These are phyloP conservation scores for Veloporphyrellus conicus DNA, from an alignment of 1,284 basidiomycete genomes.

Conservation along the genomic window DNA sequence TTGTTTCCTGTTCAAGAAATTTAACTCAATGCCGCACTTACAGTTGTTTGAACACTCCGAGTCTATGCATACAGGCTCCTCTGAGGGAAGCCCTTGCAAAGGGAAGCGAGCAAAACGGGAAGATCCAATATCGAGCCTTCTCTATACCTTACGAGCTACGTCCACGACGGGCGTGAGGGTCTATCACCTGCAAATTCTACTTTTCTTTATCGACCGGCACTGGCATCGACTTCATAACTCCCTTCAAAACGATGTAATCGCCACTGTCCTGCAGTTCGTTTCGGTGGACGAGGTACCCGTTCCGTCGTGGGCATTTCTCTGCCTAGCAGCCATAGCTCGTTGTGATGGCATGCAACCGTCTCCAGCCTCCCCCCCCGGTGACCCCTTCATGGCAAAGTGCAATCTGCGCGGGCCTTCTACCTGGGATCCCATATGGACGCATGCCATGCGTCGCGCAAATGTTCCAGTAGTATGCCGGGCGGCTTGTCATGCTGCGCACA, in stretches of 20 bases:
- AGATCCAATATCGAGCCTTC: constrained; percentile 57
- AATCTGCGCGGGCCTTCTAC: constrained; percentile 28
- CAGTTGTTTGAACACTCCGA: constrained; percentile 65
- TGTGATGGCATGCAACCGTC: constrained; percentile 36
- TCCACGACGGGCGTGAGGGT: constrained; percentile 33
- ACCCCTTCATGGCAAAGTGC: background rate
- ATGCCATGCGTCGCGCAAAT: constrained; percentile 71
- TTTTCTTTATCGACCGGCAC: constrained; percentile 81
- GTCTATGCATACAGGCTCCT: constrained; percentile 43
- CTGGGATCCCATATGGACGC: constrained; percentile 80
- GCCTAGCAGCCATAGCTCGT: constrained; percentile 65
- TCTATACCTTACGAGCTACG: constrained; percentile 47
- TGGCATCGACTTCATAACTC: constrained; percentile 58
- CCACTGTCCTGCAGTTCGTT: constrained; percentile 56
- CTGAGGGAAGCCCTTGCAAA: constrained; percentile 20
- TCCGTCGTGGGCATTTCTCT: constrained; percentile 81
- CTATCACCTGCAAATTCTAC: constrained; percentile 70
- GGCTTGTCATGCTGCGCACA: constrained; percentile 73
- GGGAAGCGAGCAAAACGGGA: constrained; percentile 52
- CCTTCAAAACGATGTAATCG: constrained; percentile 55
- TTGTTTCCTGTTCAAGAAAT: constrained; percentile 1
- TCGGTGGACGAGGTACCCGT: constrained; percentile 59
- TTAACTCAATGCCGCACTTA: constrained; percentile 14
- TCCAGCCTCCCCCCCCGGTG: constrained; percentile 4
- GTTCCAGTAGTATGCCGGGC: constrained; percentile 66